Conservation (phyloP, 1,139 yeast species). For the Starmera stellimalicola region DNA sequence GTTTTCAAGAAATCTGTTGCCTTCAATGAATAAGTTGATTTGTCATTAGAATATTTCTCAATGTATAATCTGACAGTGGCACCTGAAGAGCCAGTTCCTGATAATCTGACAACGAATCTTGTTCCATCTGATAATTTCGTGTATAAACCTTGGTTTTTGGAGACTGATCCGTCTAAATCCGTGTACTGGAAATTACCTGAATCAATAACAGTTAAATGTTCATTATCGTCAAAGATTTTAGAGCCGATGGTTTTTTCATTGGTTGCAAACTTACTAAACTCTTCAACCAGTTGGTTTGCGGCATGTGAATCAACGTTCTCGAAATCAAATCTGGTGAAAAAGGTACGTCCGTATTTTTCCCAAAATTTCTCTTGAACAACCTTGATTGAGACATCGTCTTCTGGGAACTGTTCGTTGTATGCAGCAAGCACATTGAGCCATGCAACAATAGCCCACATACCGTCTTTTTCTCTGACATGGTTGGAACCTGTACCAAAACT, state of each 20-base stretch:
- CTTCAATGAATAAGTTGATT: constrained; percentile 33
- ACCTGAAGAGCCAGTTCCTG: constrained; percentile 98
- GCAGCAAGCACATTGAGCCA: constrained; percentile 95
- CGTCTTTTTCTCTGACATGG: constrained; percentile 96
- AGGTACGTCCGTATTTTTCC: constrained; percentile 93
- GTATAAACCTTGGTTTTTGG: constrained; percentile 85
- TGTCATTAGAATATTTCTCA: constrained; percentile 71
- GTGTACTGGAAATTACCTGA: constrained; percentile 90
- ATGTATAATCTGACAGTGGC: constrained; percentile 92
- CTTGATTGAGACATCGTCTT: constrained; percentile 57
- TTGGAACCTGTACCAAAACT: constrained; percentile 97
- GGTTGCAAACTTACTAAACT: constrained; percentile 41
- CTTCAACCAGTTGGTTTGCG: constrained; percentile 59
- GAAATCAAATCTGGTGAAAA: constrained; percentile 91
- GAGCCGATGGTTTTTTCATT: constrained; percentile 35
- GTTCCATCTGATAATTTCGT: constrained; percentile 77
- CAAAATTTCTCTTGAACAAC: constrained; percentile 82
- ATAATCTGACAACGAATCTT: constrained; percentile 80
- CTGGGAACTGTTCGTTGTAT: constrained; percentile 46
- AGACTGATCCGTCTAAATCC: constrained; percentile 88
- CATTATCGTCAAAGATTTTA: constrained; percentile 25
- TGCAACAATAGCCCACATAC: constrained; percentile 94
- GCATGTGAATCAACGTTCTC: constrained; percentile 74
- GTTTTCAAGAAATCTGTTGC: constrained; percentile 65
- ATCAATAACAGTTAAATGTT: constrained; percentile 47